Conservation (phyloP, 108 stramenopile species). For the Cyclostephanos tholiformis region DNA sequence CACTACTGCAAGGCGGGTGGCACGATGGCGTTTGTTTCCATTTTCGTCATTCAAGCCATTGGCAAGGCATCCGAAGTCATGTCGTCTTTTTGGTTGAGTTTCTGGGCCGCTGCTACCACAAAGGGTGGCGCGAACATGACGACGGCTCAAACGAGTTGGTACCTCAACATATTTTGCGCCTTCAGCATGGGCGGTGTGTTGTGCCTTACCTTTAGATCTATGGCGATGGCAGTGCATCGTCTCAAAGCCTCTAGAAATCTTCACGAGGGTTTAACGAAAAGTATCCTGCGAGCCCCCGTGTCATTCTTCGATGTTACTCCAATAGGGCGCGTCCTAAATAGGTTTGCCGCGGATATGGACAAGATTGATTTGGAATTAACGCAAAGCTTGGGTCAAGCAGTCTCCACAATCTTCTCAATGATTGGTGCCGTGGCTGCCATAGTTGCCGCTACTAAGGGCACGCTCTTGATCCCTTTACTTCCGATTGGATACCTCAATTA, state of each 20-base stretch:
- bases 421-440: constrained; percentile 80
- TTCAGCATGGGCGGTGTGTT: constrained; percentile 72
- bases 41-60: constrained; percentile 62
- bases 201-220: constrained; percentile 64
- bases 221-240: constrained; percentile 80
- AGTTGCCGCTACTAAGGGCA: constrained; percentile 81
- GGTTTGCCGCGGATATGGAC: constrained; percentile 98
- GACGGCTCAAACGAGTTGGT: constrained; percentile 60
- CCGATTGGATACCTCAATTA: constrained; percentile 81
- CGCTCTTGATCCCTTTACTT: constrained; percentile 70
- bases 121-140: constrained; percentile 32
- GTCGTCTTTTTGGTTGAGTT: constrained; percentile 79
- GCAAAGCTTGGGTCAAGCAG: constrained; percentile 79
- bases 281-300: constrained; percentile 87
- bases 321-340: constrained; percentile 93
- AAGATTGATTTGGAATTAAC: constrained; percentile 90
- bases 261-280: constrained; percentile 79
- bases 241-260: constrained; percentile 75
- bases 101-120: constrained; percentile 69
- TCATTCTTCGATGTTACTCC: constrained; percentile 97
- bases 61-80: constrained; percentile 81
- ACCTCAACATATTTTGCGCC: constrained; percentile 78
- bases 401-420: constrained; percentile 71
- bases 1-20: constrained; percentile 85
- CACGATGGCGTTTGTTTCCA: constrained; percentile 43